Percentiles rank a stretch among this genome's conserved stretches.
Evolutionary conservation across 2,329 filamentous ascomycete species (phyloP).

Genomic region (Exserohilum rostratum): DNA sequence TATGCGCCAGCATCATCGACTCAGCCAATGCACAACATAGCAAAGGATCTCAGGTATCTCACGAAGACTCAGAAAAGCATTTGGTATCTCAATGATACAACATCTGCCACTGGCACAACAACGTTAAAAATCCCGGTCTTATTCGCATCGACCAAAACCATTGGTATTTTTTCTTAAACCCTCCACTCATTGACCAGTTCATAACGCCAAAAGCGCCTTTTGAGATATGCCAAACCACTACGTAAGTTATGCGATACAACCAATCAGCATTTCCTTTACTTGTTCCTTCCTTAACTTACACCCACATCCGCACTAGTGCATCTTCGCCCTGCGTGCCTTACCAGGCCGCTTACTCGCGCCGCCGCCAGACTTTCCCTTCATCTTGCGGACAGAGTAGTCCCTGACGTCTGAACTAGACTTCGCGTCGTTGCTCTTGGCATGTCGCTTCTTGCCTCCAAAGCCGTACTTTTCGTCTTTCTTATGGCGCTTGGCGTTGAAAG

Average conservation of each 20-base stretch:
- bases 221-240: too few species aligned
- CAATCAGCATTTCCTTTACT: too few species aligned
- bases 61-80: too few species aligned
- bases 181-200: not conserved
- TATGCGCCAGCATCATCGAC: too few species aligned
- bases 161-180: too few species aligned
- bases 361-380: slow-evolving; percentile 66
- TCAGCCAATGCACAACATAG: too few species aligned
- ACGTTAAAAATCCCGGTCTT: too few species aligned
- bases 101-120: too few species aligned
- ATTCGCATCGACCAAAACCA: too few species aligned
- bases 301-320: slow-evolving; percentile 21
- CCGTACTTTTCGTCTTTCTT: slow-evolving; percentile 97
- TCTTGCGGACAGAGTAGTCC: slow-evolving; percentile 80
- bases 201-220: slow-evolving; percentile 20
- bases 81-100: too few species aligned
- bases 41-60: too few species aligned
- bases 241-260: slow-evolving; percentile 20
- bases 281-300: too few species aligned
- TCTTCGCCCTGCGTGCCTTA: slow-evolving; percentile 44
- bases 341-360: slow-evolving; percentile 41
- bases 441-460: slow-evolving; percentile 93
- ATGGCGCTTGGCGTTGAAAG: slow-evolving; percentile 73
- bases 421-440: slow-evolving; percentile 89
- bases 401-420: slow-evolving; percentile 79